Evolutionary conservation across 2,329 filamentous ascomycete species (phyloP), one percentile per base, ranked within the genome.

Genomic region (Clarireedia homoeocarpa): DNA sequence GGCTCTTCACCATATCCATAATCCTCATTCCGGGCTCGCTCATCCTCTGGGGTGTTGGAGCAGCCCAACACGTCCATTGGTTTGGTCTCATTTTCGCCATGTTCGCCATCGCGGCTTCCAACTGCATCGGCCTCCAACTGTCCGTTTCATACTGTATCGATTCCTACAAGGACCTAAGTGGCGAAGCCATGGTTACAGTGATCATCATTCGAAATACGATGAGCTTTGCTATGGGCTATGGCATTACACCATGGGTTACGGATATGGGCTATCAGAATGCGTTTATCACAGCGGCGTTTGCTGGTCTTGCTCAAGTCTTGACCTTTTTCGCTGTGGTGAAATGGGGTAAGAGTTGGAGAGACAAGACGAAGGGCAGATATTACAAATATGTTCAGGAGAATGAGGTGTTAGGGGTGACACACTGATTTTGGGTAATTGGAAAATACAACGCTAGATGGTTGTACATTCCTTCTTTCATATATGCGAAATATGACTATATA

Each of bases 21-120:
- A 54, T 79, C 4, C 62, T 77, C 26, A 67, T 77, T 5, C 74
- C 76, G 0, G 71, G 68, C 9, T 72, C 71, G 0, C 66, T 78
- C 4, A 71, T 79, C 40, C 65, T 78, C 1, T 79, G 76, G 75
- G 77, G 78, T 30, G 73, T 79, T 0, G 77, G 77, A 5, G 75
- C 77, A 2, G 74, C 74, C 44, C 71, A 76, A 36, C 59, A 70
- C 4, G 62, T 79, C n/a, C 76, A 78, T 38, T 67, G 65, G 64
- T 64, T 78, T 46, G 77, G 76, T 1, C 65, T 76, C 5, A 66
- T 79, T 3, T 71, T 77, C 34, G 75, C 73, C 1, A 76, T 78
- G 71, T 74, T 73, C 24, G 67, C 76, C 26, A 72, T 78, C 24
- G 74, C 71, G 1, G 60, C 69, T 50, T 72, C 72, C 14, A 77